These are phyloP conservation scores for Oryza meridionalis DNA, from an alignment of 176 grass and related monocot genomes.

Conservation along the genomic window DNA sequence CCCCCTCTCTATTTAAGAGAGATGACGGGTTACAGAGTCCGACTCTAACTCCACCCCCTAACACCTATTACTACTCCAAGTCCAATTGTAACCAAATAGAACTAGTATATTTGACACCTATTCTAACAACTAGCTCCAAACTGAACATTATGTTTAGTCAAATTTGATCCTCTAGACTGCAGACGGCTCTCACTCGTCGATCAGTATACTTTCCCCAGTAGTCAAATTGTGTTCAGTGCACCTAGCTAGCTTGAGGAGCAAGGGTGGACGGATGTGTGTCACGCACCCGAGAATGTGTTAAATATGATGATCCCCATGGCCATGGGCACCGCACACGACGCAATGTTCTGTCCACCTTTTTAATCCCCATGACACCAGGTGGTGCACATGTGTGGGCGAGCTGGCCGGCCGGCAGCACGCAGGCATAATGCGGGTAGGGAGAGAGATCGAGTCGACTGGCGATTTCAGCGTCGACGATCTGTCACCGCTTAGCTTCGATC, in stretches of 20 bases:
- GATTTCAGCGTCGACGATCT: slow-evolving; percentile 12
- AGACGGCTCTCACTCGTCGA: background rate
- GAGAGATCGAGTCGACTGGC: background rate
- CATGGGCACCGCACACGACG: slow-evolving; percentile 13
- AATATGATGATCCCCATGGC: slow-evolving; percentile 15
- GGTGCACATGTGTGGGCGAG: slow-evolving; percentile 38
- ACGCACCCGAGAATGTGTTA: background rate
- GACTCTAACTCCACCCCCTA: no score
- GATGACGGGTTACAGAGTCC: no score
- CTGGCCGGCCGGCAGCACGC: background rate
- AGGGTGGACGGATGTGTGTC: slow-evolving; percentile 11
- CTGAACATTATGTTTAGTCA: background rate
- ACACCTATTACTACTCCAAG: no score
- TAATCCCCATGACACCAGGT: slow-evolving; percentile 27
- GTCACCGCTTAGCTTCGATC: background rate
- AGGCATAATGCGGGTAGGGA: slow-evolving; percentile 5
- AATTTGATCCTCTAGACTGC: background rate
- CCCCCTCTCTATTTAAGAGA: no score
- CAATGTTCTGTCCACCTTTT: background rate
- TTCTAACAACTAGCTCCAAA: background rate
- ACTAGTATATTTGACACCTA: no score
- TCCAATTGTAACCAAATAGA: no score
- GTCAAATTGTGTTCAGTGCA: background rate
- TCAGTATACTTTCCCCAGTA: background rate
- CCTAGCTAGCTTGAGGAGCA: slow-evolving; percentile 15